Conservation (phyloP, 2,329 filamentous ascomycete species). For the Sporothrix dimorphospora region DNA sequence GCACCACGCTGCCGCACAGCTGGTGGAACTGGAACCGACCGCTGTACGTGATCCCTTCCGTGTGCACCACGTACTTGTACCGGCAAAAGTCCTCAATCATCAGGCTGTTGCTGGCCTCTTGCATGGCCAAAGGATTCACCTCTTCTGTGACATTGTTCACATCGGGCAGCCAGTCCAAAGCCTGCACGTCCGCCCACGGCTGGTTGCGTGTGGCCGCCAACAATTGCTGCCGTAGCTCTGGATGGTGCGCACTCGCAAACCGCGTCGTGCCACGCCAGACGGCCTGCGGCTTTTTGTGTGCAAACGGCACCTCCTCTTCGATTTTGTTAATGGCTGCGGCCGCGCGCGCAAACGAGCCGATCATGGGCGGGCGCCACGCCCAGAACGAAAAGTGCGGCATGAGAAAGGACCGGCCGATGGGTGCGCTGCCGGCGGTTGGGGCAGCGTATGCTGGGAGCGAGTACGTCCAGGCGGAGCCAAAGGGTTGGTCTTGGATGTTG, state of each 20-base stretch:
- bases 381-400: conserved; percentile 32
- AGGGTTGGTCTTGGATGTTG: conserved; percentile 54
- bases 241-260: conserved; percentile 46
- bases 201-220: conserved; percentile 41
- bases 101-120: conserved; percentile 49
- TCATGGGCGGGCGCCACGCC: conserved; percentile 27
- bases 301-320: conserved; percentile 40
- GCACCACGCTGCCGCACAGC: conserved; percentile 49
- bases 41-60: conserved; percentile 54
- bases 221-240: conserved; percentile 47
- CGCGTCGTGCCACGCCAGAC: conserved; percentile 54
- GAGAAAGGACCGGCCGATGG: conserved; percentile 32
- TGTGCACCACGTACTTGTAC: conserved; percentile 52
- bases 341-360: conserved; percentile 36
- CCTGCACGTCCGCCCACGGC: conserved; percentile 54
- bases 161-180: conserved; percentile 38
- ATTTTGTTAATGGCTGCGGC: conserved; percentile 44
- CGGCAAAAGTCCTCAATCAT: conserved; percentile 54
- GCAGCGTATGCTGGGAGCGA: conserved; percentile 44
- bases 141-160: conserved; percentile 34
- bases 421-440: conserved; percentile 33
- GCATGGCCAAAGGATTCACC: conserved; percentile 52
- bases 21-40: conserved; percentile 53
- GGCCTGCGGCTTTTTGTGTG: conserved; percentile 47
- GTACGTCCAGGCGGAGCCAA: conserved; percentile 50